Conservation (phyloP, 176 grass and related monocot species). For the Eremochloa ophiuroides region DNA sequence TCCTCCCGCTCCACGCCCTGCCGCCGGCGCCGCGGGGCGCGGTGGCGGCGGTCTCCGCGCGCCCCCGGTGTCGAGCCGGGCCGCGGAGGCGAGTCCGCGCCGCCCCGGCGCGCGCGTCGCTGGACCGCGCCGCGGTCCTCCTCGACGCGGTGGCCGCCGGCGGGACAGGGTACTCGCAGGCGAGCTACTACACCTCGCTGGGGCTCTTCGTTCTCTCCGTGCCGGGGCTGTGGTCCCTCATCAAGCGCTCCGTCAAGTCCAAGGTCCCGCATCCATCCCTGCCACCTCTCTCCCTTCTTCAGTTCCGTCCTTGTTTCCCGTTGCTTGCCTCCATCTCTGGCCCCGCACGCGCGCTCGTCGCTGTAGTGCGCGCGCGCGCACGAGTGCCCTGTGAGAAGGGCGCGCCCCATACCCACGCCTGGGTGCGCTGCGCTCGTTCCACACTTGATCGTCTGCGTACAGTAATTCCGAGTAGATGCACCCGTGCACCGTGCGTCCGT, state of each 20-base stretch:
- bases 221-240: conserved; percentile 93
- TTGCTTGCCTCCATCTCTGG: neutral
- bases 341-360: neutral
- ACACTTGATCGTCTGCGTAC: neutral
- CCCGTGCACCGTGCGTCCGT: no score
- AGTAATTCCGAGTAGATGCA: neutral
- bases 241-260: conserved; percentile 99
- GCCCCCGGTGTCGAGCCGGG: neutral
- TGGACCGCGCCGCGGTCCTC: conserved; percentile 48
- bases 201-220: conserved; percentile 98
- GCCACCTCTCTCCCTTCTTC: no score
- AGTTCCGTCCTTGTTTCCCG: neutral
- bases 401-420: no score
- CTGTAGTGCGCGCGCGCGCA: neutral
- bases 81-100: neutral
- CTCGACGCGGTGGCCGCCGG: conserved; percentile 39
- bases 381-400: neutral
- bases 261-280: conserved; percentile 43
- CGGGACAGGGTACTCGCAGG: conserved; percentile 77
- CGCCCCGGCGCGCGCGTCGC: conserved; percentile 39
- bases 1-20: conserved; percentile 29
- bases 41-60: neutral
- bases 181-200: conserved; percentile 95
- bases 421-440: neutral
- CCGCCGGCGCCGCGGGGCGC: neutral